Conservation (phyloP, 1,139 yeast species). For the Nakaseomyces delphensis region DNA sequence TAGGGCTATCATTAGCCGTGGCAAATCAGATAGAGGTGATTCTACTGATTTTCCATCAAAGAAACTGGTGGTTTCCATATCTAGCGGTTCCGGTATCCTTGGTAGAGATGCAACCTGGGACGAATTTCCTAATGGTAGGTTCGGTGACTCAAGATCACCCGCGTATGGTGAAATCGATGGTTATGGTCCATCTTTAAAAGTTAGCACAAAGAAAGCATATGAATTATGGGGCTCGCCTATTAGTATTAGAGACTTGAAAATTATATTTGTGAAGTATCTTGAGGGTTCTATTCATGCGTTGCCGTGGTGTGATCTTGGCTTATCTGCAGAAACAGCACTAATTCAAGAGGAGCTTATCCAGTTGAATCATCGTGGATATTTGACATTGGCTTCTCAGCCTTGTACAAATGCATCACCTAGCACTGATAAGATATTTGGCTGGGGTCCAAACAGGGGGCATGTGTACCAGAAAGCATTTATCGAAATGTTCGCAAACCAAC, state of each 20-base stretch:
- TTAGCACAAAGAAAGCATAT: constrained; percentile 60
- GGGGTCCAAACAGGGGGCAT: constrained; percentile 88
- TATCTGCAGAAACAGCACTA: constrained; percentile 82
- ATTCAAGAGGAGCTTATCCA: constrained; percentile 85
- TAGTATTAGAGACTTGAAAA: constrained; percentile 52
- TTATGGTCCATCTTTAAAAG: constrained; percentile 84
- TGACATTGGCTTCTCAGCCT: constrained; percentile 94
- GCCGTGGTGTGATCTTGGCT: constrained; percentile 87
- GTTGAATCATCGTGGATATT: constrained; percentile 65
- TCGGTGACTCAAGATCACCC: constrained; percentile 95
- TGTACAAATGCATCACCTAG: constrained; percentile 74
- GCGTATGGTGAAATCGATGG: constrained; percentile 98
- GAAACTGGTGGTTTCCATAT: constrained; percentile 60
- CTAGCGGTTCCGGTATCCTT: constrained; percentile 74
- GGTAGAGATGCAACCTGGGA: constrained; percentile 98
- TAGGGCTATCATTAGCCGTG: constrained; percentile 17
- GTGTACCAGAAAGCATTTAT: constrained; percentile 92
- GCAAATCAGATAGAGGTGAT: constrained; percentile 11
- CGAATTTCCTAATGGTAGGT: constrained; percentile 95
- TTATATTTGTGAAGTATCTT: constrained; percentile 63
- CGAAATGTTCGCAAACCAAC: constrained; percentile 69
- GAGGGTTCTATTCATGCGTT: constrained; percentile 66
- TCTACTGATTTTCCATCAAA: constrained; percentile 33
- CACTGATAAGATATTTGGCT: constrained; percentile 81
- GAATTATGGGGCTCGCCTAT: constrained; percentile 80